These are phyloP conservation scores for Grosmannia clavigera DNA, from an alignment of 2,329 filamentous ascomycete species.

Conservation along the genomic window DNA sequence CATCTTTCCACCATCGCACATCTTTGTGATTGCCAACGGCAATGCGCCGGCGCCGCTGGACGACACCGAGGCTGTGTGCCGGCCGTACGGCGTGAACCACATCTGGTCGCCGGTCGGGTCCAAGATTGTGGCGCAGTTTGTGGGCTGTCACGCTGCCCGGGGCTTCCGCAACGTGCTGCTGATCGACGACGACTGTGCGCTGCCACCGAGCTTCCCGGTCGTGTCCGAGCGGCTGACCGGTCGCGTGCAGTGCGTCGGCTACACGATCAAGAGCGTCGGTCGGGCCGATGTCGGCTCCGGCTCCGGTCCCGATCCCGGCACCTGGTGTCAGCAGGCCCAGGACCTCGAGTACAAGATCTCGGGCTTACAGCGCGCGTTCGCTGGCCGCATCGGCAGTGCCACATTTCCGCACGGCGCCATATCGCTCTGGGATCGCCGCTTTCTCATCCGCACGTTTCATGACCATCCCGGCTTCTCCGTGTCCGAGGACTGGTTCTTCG, in stretches of 20 bases:
- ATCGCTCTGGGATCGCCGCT: constrained; percentile 5
- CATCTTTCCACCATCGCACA: constrained; percentile 4
- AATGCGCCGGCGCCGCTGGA: constrained; percentile 4
- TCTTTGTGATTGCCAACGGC: constrained; percentile 7
- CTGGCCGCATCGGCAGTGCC: constrained; percentile 2
- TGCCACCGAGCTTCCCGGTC: constrained; percentile 5
- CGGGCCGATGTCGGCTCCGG: neutral
- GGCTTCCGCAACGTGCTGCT: constrained; percentile 1
- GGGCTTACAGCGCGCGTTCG: constrained; percentile 4
- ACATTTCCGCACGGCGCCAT: constrained; percentile 6
- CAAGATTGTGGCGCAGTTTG: constrained; percentile 7
- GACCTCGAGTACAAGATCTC: constrained; percentile 8
- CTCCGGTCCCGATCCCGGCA: neutral
- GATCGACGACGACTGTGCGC: constrained; percentile 7
- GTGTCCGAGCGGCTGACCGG: constrained; percentile 2
- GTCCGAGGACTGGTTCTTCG: constrained; percentile 7
- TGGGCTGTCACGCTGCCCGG: constrained; percentile 4
- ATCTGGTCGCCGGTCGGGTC: constrained; percentile 6
- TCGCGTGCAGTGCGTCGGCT: constrained; percentile 4
- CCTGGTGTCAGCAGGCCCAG: constrained; percentile 5
- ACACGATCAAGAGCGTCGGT: constrained; percentile 5
- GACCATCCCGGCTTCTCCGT: constrained; percentile 7
- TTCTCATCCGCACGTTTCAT: constrained; percentile 1
- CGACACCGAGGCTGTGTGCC: constrained; percentile 5
- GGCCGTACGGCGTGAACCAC: constrained; percentile 4